Evolutionary conservation across 257 asterid genomes (phyloP).

Genomic region (Paulownia fortunei): DNA sequence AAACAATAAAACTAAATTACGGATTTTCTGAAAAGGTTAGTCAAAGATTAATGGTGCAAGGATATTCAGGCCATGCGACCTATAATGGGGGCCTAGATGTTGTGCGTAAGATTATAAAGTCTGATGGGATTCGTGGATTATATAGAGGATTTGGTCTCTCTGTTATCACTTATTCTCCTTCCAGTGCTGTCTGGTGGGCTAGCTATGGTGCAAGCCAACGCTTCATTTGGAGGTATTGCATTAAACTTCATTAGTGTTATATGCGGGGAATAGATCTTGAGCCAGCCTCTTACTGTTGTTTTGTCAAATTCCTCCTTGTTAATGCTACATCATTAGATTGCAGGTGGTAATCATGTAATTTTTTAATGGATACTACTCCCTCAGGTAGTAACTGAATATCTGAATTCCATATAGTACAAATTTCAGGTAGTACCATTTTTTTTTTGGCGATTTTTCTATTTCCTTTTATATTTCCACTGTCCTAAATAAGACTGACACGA

Average conservation of each 20-base stretch:
- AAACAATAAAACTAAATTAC: constrained; percentile 21
- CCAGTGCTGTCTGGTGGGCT: constrained; percentile 99
- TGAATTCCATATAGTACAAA: constrained; percentile 3
- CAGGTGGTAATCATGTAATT: constrained; percentile 2
- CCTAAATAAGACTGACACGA: neutral
- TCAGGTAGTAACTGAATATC: neutral
- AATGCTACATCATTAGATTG: constrained; percentile 12
- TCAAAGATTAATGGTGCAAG: constrained; percentile 68
- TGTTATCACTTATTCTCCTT: constrained; percentile 88
- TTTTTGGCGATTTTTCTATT: constrained; percentile 5
- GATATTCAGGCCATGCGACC: constrained; percentile 59
- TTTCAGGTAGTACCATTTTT: neutral
- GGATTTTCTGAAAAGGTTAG: constrained; percentile 73
- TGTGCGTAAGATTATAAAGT: constrained; percentile 74
- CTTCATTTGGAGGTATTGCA: constrained; percentile 76
- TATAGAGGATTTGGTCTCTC: constrained; percentile 98
- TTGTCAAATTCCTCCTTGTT: constrained; percentile 13
- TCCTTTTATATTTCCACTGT: neutral
- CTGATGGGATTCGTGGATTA: constrained; percentile 91
- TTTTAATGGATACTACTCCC: neutral
- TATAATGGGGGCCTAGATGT: constrained; percentile 84
- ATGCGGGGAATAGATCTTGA: constrained; percentile 10
- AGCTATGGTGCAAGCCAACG: constrained; percentile 99
- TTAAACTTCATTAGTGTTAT: constrained; percentile 14
- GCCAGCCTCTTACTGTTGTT: neutral